Evolutionary conservation across 78 protist genomes (phyloP).

Genomic region (Dictyostelium firmibasis): DNA sequence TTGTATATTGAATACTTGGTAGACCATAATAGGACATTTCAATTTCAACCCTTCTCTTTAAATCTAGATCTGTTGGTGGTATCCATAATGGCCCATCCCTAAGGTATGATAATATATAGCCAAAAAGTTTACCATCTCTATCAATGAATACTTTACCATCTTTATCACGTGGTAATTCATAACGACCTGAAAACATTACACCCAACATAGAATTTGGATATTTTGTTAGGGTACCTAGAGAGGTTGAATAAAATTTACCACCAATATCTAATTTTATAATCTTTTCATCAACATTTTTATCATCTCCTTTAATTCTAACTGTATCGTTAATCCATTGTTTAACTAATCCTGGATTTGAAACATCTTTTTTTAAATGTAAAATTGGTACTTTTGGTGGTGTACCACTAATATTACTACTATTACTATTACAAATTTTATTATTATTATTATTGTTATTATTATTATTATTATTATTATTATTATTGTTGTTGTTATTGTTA

Average conservation of each 20-base stretch:
- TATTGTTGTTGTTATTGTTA: too few relatives aligned
- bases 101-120: constrained; percentile 37
- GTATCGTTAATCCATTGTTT: constrained; percentile 65
- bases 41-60: constrained; percentile 26
- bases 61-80: constrained; percentile 23
- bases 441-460: too few relatives aligned
- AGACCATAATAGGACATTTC: constrained; percentile 66
- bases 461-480: too few relatives aligned
- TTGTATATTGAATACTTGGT: not conserved
- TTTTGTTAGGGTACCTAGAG: constrained; percentile 35
- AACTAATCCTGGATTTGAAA: not conserved
- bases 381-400: constrained; percentile 22
- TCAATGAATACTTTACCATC: constrained; percentile 75
- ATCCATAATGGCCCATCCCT: constrained; percentile 70
- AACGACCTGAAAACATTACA: constrained; percentile 56
- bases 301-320: not conserved
- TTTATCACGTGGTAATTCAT: constrained; percentile 56
- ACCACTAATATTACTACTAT: not conserved
- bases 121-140: constrained; percentile 73
- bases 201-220: constrained; percentile 60
- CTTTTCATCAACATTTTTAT: not conserved
- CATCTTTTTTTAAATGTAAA: constrained; percentile 9
- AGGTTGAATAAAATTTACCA: constrained; percentile 65
- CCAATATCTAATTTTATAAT: constrained; percentile 80
- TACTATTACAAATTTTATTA: too few relatives aligned